These are phyloP conservation scores for Solanum ossicruentum DNA, from an alignment of 257 asterid genomes.

Conservation along the genomic window DNA sequence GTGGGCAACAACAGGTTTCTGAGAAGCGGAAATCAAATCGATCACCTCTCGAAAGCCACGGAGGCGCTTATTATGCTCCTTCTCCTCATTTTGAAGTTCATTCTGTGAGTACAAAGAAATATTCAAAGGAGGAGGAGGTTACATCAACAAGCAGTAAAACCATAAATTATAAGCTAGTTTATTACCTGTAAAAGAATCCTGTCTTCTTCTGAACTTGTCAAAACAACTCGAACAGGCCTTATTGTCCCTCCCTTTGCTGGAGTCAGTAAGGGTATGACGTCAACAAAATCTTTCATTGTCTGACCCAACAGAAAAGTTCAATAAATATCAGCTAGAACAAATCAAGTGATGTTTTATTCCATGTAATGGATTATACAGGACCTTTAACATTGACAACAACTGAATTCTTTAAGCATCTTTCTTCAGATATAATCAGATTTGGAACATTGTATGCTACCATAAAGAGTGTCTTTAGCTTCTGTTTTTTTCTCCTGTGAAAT, in stretches of 20 bases:
- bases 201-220: constrained; percentile 74
- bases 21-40: constrained; percentile 70
- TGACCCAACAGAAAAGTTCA: constrained; percentile 25
- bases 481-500: not conserved
- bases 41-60: constrained; percentile 88
- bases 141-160: not conserved
- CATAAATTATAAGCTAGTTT: not conserved
- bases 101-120: constrained; percentile 28
- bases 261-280: constrained; percentile 47
- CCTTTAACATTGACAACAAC: not conserved
- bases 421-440: not conserved
- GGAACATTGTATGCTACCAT: not conserved
- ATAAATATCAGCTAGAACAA: constrained; percentile 4
- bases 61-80: constrained; percentile 36
- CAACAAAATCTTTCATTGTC: constrained; percentile 42
- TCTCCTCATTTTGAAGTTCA: constrained; percentile 50
- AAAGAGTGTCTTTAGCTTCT: not conserved
- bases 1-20: constrained; percentile 74
- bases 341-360: not conserved
- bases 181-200: constrained; percentile 53
- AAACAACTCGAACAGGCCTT: constrained; percentile 55
- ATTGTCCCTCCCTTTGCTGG: constrained; percentile 46
- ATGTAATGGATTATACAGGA: not conserved
- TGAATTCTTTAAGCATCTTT: not conserved
- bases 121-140: constrained; percentile 1